Conservation (phyloP, 106 monocot species). For the Dendrobium huoshanense region DNA sequence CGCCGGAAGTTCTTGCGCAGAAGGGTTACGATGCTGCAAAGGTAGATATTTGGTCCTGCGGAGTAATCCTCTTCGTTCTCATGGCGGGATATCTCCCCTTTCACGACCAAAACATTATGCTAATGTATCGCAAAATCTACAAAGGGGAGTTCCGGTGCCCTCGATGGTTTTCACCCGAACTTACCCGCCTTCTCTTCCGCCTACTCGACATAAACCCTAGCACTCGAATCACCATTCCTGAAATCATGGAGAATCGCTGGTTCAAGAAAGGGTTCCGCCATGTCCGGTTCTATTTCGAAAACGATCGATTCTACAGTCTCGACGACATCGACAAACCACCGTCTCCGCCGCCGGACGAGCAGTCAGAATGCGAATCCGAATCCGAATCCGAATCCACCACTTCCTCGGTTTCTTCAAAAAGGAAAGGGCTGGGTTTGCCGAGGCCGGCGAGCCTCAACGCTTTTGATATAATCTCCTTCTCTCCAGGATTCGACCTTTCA, state of each 20-base stretch:
- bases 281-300: conserved; percentile 17
- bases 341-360: background rate
- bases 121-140: conserved; percentile 34
- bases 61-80: conserved; percentile 20
- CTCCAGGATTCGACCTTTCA: conserved; percentile 21
- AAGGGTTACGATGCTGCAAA: conserved; percentile 23
- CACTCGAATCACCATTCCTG: conserved; percentile 29
- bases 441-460: conserved; percentile 29
- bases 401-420: background rate
- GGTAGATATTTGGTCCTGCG: conserved; percentile 25
- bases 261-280: conserved; percentile 31
- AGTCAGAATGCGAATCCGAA: conserved; percentile 19
- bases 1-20: conserved; percentile 37
- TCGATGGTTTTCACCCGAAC: conserved; percentile 29
- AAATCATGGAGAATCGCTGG: conserved; percentile 39
- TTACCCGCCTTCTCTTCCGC: conserved; percentile 7
- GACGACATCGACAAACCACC: conserved; percentile 3
- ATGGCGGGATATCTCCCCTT: conserved; percentile 35
- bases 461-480: conserved; percentile 30
- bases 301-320: conserved; percentile 11
- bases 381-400: background rate
- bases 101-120: conserved; percentile 22
- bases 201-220: conserved; percentile 31
- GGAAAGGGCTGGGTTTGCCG: conserved; percentile 7
- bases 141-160: conserved; percentile 33